Evolutionary conservation across 305 asterid genomes (phyloP), one percentile per base, ranked within the genome.

Genomic region (Fraxinus ornus): DNA sequence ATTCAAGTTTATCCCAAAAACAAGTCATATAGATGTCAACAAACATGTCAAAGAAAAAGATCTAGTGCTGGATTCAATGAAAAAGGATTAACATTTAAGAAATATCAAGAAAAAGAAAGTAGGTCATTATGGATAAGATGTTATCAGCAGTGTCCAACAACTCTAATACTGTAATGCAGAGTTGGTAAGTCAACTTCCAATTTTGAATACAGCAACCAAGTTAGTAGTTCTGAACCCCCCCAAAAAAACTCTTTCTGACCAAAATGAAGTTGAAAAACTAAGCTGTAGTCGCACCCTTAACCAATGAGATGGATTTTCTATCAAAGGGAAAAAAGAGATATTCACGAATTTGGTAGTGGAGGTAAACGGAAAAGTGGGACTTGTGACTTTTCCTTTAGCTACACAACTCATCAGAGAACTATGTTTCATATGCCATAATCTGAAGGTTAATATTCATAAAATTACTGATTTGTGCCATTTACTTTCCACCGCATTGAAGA

Each of bases 131-230:
- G 35, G 78, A 21, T 24, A 76, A 76, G 35, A 17, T 17, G 19
- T 75, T 76, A 64, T 79, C 87, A 84, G 32, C 32, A 28, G 32
- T 28, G 32, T 28, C 32, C 32, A 32, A 85, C 91, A 80, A 85
- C 88, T 76, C 76, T 28, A 86, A 84, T 78, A 76, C 66, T 21
- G 84, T 83, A 77, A 83, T 80, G 35, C 78, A 77, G 85, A 76
- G 86, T 78, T 33, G 79, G 77, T 83, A 80, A 85, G 86, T 86
- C 82, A 89, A 87, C 83, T 88, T 78, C 71, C 36, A 55, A 78
- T 30, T 83, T 26, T 47, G 75, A 72, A 79, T 15, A 5, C 10
- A 30, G 7, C 75, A 4, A 28, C 21, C 24, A 32, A 28, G 19
- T 70, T 32, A 30, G 22, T 3, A 12, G 13, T 15, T 70, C 24